Evolutionary conservation across 1,284 basidiomycete species (phyloP).

Genomic region (Cryptococcus deneoformans): DNA sequence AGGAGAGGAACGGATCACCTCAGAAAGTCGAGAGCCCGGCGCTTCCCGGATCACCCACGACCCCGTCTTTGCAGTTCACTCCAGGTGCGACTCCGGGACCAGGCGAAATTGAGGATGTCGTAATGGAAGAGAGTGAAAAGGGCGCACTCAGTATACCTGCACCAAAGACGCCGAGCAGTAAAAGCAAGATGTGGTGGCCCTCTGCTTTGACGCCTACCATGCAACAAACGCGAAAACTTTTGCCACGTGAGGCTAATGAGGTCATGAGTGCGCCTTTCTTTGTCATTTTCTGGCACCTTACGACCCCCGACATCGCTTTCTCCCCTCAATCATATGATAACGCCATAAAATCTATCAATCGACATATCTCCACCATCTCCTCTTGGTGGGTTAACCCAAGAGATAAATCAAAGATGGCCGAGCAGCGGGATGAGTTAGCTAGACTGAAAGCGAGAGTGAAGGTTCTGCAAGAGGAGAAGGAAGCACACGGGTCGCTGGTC

Average conservation of each 20-base stretch:
- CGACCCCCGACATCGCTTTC: conserved; percentile 78
- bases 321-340: conserved; percentile 53
- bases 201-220: conserved; percentile 28
- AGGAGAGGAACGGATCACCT: neutral
- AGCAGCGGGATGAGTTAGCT: conserved; percentile 25
- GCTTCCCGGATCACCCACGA: neutral
- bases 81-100: conserved; percentile 38
- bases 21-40: neutral
- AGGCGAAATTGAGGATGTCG: conserved; percentile 14
- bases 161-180: conserved; percentile 7
- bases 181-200: conserved; percentile 30
- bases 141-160: conserved; percentile 9
- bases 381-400: conserved; percentile 23
- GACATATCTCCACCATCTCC: conserved; percentile 41
- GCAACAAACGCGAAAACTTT: conserved; percentile 24
- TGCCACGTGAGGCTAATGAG: conserved; percentile 25
- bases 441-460: conserved; percentile 28
- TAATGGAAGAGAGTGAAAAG: conserved; percentile 6
- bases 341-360: conserved; percentile 46
- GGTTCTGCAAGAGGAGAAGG: conserved; percentile 34
- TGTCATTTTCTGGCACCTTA: conserved; percentile 91
- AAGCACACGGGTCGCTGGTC: conserved; percentile 41
- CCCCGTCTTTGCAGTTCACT: conserved; percentile 26
- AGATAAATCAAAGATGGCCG: conserved; percentile 11
- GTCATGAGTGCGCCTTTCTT: conserved; percentile 72